phyloP scores from a whole-genome alignment of 805 yeast genomes.

The Metschnikowia colocasiae region DNA sequence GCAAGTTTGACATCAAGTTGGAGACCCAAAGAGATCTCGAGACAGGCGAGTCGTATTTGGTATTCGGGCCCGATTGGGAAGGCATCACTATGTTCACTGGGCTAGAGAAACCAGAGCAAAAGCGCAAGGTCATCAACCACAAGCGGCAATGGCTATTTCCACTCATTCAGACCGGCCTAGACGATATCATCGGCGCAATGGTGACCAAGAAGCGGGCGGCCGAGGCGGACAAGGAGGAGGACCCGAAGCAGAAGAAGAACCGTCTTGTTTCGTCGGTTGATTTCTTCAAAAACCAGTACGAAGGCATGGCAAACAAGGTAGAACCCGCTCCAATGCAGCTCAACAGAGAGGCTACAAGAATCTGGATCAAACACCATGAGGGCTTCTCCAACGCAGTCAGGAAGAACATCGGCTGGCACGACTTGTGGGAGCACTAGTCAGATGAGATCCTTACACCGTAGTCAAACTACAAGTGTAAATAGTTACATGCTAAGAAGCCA shows the following conservation, averaged over 20 bases:
- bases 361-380: conserved; percentile 89
- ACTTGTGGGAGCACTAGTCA: conserved; percentile 44
- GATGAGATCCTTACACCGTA: not conserved
- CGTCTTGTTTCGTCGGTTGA: conserved; percentile 31
- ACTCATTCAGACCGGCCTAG: conserved; percentile 32
- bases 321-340: conserved; percentile 8
- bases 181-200: conserved; percentile 24
- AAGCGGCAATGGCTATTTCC: conserved; percentile 37
- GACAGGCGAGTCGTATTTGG: conserved; percentile 26
- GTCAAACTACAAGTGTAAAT: not conserved
- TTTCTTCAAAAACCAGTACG: conserved; percentile 38
- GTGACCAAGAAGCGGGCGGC: conserved; percentile 15
- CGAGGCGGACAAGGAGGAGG: conserved; percentile 13
- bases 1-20: conserved; percentile 38
- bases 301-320: conserved; percentile 28
- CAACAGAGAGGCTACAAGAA: conserved; percentile 23
- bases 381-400: conserved; percentile 91
- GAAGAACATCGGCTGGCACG: conserved; percentile 74
- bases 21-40: conserved; percentile 35
- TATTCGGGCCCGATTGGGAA: conserved; percentile 37
- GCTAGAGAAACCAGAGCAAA: conserved; percentile 10
- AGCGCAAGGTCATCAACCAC: conserved; percentile 24
- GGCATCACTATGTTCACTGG: conserved; percentile 22
- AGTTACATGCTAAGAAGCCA: not conserved
- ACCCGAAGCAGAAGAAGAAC: conserved; percentile 17